phyloP scores from a whole-genome alignment of 1,284 basidiomycete genomes.

The Rhodotorula sp. region DNA sequence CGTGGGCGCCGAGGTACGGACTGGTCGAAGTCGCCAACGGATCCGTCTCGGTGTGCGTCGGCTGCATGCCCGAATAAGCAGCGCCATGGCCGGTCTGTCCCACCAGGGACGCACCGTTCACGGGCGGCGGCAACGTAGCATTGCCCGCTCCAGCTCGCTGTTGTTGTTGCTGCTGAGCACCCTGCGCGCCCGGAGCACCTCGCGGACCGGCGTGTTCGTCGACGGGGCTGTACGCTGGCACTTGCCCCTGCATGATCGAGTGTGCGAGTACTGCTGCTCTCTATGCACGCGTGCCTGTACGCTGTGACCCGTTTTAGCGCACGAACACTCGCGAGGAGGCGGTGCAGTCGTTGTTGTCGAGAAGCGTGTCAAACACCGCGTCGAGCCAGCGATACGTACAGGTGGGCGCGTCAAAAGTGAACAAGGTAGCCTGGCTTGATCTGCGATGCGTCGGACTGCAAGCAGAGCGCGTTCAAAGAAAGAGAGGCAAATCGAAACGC shows the following conservation, averaged over 20 bases:
- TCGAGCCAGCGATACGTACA: too few species aligned
- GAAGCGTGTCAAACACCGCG: too few species aligned
- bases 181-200: not conserved
- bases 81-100: not conserved
- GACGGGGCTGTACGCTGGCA: not conserved
- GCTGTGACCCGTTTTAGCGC: not conserved
- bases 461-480: too few species aligned
- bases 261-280: too few species aligned
- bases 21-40: conserved; percentile 27
- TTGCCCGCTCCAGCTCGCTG: not conserved
- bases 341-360: too few species aligned
- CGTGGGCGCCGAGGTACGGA: conserved; percentile 16
- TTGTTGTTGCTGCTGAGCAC: not conserved
- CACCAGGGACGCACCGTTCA: not conserved
- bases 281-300: not conserved
- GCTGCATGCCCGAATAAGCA: not conserved
- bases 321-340: not conserved
- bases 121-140: not conserved
- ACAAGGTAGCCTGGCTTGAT: too few species aligned
- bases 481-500: too few species aligned
- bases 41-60: conserved; percentile 23
- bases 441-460: too few species aligned
- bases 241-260: not conserved
- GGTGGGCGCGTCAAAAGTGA: too few species aligned
- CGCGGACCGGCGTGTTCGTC: not conserved